Evolutionary conservation across 768 basidiomycete genomes (phyloP).

Genomic region (Leucosporidium yakuticum): DNA sequence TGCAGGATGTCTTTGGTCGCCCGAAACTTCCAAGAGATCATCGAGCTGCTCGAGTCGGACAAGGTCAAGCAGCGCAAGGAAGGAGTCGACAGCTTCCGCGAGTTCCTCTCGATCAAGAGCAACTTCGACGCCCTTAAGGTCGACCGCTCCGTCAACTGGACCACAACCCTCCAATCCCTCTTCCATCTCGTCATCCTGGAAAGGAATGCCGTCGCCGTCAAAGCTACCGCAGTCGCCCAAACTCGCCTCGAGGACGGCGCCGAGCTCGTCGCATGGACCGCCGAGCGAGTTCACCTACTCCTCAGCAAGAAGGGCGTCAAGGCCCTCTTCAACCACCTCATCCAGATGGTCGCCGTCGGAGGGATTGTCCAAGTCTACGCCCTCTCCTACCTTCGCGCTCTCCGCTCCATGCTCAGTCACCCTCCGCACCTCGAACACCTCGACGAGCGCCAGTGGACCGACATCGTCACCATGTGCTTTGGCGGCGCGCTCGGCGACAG

Average conservation of each 20-base stretch:
- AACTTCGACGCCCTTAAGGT: slow-evolving; percentile 47
- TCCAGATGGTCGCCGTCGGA: slow-evolving; percentile 54
- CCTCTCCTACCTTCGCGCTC: slow-evolving; percentile 72
- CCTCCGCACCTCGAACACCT: slow-evolving; percentile 73
- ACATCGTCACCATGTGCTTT: slow-evolving; percentile 64
- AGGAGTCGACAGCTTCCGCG: slow-evolving; percentile 36
- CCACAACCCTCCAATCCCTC: slow-evolving; percentile 54
- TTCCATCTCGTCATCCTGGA: slow-evolving; percentile 64
- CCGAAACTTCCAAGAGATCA: slow-evolving; percentile 42
- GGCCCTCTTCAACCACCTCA: slow-evolving; percentile 60
- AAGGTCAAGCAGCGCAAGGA: slow-evolving; percentile 40
- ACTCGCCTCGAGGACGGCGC: slow-evolving; percentile 61
- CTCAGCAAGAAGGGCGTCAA: slow-evolving; percentile 56
- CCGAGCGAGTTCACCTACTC: slow-evolving; percentile 56
- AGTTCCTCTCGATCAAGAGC: slow-evolving; percentile 19
- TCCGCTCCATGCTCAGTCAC: slow-evolving; percentile 60
- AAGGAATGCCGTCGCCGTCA: slow-evolving; percentile 50
- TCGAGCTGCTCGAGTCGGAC: slow-evolving; percentile 50
- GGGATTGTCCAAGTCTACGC: slow-evolving; percentile 59
- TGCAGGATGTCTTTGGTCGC: not conserved
- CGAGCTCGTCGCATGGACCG: slow-evolving; percentile 64
- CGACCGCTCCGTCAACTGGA: slow-evolving; percentile 47
- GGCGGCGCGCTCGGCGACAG: slow-evolving; percentile 65
- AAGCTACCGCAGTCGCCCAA: slow-evolving; percentile 48
- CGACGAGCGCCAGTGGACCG: slow-evolving; percentile 60